Base-by-base conservation (phyloP, 257 asterid genomes). In the Solanum sitiens region DNA sequence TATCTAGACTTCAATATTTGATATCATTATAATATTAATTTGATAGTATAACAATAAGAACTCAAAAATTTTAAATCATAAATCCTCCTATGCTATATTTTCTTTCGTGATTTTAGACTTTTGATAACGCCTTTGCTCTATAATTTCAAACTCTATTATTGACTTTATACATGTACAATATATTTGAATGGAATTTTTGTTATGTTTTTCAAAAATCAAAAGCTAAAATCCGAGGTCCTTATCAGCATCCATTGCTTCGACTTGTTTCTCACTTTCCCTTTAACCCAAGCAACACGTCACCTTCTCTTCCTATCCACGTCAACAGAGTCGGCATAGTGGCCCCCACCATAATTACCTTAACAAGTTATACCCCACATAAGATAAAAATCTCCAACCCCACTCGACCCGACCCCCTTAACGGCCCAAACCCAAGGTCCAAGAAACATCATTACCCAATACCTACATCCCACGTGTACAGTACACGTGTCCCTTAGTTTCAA, bases 401-500 rank as follows among this genome's bases (percentile, higher is more conserved):
- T 67, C 42, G 30, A 56, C 7, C 39, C 39, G 7, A 37, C 7
- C 39, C 39, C 39, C 65, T 3, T 4, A 37, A 11, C 44, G 82
- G 79, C 83, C 89, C 44, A 45, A 87, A 83, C 87, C 83, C 84
- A 65, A 4, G 73, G 83, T 90, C 92, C 76, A 83, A 84, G 92
- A 91, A 92, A 73, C 90, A 65, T 80, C 91, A 15, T 25, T 86
- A 20, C 12, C 93, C 94, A 91, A 85, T 89, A 7, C 20, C 2
- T 10, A 3, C 35, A 0, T 13, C n/a, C 15, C 87, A 86, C 93
- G 95, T 92, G 94, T 90, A 89, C 61, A 1, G 14, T 27, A 15
- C 87, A 86, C 93, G 95, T 92, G 94, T 90, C 93, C 2, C 5
- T 70, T 61, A 86, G 35, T 15, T 27, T 8, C 8, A 50, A 45